Percentiles rank a stretch among this genome's conserved stretches.
phyloP scores from a whole-genome alignment of 768 basidiomycete species.

The Trametes sanguinea region DNA sequence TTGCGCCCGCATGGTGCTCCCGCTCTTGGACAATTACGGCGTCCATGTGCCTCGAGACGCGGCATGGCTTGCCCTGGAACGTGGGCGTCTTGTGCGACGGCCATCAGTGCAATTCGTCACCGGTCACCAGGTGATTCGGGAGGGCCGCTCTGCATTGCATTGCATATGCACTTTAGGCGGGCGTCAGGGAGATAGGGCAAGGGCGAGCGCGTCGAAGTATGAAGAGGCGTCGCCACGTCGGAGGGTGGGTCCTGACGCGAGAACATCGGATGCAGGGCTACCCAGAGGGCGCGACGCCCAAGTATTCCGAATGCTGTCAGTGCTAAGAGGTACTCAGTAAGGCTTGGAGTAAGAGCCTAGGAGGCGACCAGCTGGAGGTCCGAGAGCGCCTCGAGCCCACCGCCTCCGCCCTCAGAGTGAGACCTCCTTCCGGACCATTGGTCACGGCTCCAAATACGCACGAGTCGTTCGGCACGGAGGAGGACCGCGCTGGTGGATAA shows the following conservation, averaged over 20 bases:
- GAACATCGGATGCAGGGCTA: not conserved
- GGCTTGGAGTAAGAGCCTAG: too few relatives aligned
- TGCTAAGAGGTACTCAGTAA: too few relatives aligned
- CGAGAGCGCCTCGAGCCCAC: not conserved
- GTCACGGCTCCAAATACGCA: not conserved
- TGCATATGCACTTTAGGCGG: not conserved
- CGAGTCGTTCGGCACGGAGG: not conserved
- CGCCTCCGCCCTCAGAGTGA: not conserved
- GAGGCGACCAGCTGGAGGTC: too few relatives aligned
- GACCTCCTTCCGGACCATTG: not conserved
- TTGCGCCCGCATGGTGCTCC: not conserved
- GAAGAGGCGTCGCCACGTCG: not conserved
- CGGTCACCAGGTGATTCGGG: not conserved
- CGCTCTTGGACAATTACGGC: too few relatives aligned
- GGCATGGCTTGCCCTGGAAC: not conserved
- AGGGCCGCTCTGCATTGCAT: not conserved
- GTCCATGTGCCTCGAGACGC: not conserved
- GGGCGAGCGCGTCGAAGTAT: not conserved
- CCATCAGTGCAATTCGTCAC: conserved; percentile 3
- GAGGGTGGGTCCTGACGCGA: not conserved
- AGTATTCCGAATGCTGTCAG: too few relatives aligned
- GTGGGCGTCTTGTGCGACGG: not conserved
- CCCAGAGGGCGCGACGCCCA: too few relatives aligned
- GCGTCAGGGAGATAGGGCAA: not conserved
- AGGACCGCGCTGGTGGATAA: not conserved